Percentiles rank a stretch among this genome's conserved stretches.
Evolutionary conservation across 140 eudicot species (phyloP).

Genomic region (Bidens hawaiensis): DNA sequence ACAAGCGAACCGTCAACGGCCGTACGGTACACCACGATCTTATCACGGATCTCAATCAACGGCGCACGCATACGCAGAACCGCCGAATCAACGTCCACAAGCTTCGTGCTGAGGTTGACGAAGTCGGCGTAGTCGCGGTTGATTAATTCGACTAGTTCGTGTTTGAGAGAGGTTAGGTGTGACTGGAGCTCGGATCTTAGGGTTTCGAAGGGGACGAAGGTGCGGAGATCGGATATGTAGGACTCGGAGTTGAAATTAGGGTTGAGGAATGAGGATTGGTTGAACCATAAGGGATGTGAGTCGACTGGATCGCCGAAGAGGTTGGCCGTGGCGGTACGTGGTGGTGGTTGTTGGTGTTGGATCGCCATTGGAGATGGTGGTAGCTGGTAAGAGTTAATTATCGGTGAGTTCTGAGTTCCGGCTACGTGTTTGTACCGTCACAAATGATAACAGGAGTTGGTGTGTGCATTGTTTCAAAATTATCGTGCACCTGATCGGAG

Average conservation of each 20-base stretch:
- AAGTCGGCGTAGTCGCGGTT: constrained; percentile 89
- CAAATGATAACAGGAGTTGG: too few species aligned
- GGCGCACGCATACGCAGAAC: constrained; percentile 97
- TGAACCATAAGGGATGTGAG: constrained; percentile 81
- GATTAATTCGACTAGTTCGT: constrained; percentile 75
- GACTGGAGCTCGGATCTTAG: constrained; percentile 94
- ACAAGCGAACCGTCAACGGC: constrained; percentile 61
- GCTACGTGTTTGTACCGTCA: too few species aligned
- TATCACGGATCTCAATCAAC: constrained; percentile 69
- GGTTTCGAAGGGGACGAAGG: constrained; percentile 91
- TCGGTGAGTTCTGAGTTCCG: too few species aligned
- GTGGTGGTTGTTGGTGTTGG: constrained; percentile 35
- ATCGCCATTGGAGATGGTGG: constrained; percentile 29
- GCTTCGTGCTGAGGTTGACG: constrained; percentile 82
- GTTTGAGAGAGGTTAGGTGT: constrained; percentile 63
- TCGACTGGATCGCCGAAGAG: constrained; percentile 90
- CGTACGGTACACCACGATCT: constrained; percentile 57
- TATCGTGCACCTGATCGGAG: too few species aligned
- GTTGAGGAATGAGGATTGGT: constrained; percentile 63
- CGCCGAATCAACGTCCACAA: constrained; percentile 78
- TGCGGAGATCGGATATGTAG: constrained; percentile 93
- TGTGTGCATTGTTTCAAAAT: too few species aligned
- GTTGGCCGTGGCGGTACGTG: constrained; percentile 65
- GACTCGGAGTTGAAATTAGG: constrained; percentile 71
- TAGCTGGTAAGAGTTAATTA: too few species aligned